These are phyloP conservation scores for Xanthoparmelia taractica DNA, from an alignment of 495 filamentous ascomycete genomes.

Conservation along the genomic window DNA sequence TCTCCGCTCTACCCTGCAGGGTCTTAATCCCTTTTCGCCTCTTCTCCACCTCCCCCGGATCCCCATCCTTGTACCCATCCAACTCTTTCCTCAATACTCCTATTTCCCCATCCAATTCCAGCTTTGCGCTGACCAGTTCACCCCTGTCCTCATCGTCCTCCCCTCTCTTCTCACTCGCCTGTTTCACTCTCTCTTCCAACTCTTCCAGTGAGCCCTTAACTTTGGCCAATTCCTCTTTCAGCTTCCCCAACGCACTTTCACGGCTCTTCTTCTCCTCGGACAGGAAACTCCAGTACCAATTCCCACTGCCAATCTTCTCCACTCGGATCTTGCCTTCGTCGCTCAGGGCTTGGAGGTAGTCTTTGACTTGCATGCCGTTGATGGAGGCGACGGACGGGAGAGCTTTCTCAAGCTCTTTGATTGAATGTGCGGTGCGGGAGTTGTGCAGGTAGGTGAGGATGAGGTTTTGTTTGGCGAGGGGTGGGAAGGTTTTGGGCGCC, in stretches of 20 bases:
- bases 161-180: constrained; percentile 37
- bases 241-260: constrained; percentile 40
- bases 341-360: constrained; percentile 54
- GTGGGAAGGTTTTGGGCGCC: constrained; percentile 55
- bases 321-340: constrained; percentile 62
- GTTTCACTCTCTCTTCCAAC: constrained; percentile 35
- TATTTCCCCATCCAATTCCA: constrained; percentile 32
- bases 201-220: constrained; percentile 32
- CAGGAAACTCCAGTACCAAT: constrained; percentile 75
- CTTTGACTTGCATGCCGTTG: constrained; percentile 62
- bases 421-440: constrained; percentile 56
- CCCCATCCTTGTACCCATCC: constrained; percentile 42
- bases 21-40: constrained; percentile 43
- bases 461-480: constrained; percentile 51
- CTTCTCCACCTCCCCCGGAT: constrained; percentile 45
- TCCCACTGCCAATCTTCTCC: constrained; percentile 73
- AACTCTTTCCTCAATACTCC: constrained; percentile 37
- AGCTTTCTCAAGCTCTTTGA: constrained; percentile 68
- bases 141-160: constrained; percentile 35
- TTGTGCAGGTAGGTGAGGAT: constrained; percentile 58
- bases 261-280: constrained; percentile 53
- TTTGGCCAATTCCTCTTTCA: constrained; percentile 50
- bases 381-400: constrained; percentile 60
- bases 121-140: constrained; percentile 33
- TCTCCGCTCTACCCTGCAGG: constrained; percentile 42